phyloP scores from a whole-genome alignment of 2,329 filamentous ascomycete species.

The Phoma herbarum region DNA sequence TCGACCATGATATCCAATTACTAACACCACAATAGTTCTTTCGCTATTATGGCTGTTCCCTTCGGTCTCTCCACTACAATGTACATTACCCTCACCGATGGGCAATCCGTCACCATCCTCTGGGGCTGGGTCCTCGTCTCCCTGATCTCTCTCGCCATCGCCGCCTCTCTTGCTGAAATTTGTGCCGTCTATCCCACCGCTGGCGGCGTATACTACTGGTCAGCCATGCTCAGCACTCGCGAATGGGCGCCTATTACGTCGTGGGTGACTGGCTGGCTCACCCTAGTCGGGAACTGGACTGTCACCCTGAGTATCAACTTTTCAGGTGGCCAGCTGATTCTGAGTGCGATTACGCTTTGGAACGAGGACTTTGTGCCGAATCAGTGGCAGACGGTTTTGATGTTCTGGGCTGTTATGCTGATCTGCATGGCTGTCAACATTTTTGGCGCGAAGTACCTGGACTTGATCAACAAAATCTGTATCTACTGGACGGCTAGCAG shows the following conservation, averaged over 20 bases:
- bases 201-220: constrained; percentile 77
- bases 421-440: constrained; percentile 71
- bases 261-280: constrained; percentile 77
- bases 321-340: constrained; percentile 68
- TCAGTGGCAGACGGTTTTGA: constrained; percentile 73
- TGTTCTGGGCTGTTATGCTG: constrained; percentile 76
- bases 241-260: constrained; percentile 72
- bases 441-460: constrained; percentile 69
- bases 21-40: constrained; percentile 57
- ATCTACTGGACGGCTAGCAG: constrained; percentile 75
- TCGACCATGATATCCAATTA: too few species aligned
- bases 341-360: constrained; percentile 74
- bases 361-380: constrained; percentile 73
- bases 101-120: constrained; percentile 72
- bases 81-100: constrained; percentile 73
- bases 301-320: constrained; percentile 72
- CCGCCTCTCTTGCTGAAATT: constrained; percentile 76
- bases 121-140: constrained; percentile 76
- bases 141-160: constrained; percentile 72
- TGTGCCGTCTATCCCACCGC: constrained; percentile 78
- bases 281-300: constrained; percentile 78
- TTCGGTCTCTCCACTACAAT: constrained; percentile 74
- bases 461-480: constrained; percentile 76
- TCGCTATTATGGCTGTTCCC: constrained; percentile 78
- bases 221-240: constrained; percentile 71